A percentile compares a stretch with the other conserved stretches of the same genome.
These are phyloP conservation scores for Fulvia fulva DNA, from an alignment of 2,329 filamentous ascomycete genomes.

Conservation along the genomic window DNA sequence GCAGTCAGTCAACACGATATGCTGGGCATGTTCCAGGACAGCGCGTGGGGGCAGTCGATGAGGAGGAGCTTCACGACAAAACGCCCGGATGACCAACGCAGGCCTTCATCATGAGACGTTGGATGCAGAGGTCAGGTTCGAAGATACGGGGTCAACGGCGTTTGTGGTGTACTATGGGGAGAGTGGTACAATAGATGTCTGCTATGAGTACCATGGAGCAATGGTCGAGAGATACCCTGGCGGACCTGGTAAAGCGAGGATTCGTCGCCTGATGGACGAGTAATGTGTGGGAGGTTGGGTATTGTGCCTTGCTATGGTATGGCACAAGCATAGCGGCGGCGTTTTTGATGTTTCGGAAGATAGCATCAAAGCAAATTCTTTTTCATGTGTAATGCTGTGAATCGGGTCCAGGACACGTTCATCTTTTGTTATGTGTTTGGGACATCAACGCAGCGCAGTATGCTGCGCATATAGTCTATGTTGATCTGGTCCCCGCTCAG, in stretches of 20 bases:
- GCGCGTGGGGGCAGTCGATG: conserved; percentile 90
- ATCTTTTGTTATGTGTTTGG: neutral
- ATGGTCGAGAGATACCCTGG: neutral
- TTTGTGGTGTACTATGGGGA: neutral
- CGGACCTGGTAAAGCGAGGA: neutral
- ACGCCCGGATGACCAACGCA: conserved; percentile 36
- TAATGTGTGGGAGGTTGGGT: neutral
- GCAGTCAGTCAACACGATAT: conserved; percentile 72
- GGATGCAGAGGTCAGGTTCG: neutral
- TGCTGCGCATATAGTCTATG: neutral
- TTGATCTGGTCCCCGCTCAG: neutral
- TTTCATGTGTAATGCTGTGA: neutral
- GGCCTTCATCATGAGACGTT: conserved; percentile 18
- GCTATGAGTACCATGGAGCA: neutral
- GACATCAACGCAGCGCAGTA: neutral
- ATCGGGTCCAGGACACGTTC: neutral
- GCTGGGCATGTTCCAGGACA: conserved; percentile 80
- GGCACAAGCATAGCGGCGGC: neutral
- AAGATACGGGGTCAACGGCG: neutral
- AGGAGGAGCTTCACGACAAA: conserved; percentile 75
- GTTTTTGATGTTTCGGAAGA: neutral
- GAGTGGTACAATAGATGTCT: neutral
- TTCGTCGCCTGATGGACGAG: neutral
- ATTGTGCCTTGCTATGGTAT: neutral
- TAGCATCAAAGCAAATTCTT: neutral